Conservation (phyloP, 305 asterid genomes). For the Ilex paraguariensis region DNA sequence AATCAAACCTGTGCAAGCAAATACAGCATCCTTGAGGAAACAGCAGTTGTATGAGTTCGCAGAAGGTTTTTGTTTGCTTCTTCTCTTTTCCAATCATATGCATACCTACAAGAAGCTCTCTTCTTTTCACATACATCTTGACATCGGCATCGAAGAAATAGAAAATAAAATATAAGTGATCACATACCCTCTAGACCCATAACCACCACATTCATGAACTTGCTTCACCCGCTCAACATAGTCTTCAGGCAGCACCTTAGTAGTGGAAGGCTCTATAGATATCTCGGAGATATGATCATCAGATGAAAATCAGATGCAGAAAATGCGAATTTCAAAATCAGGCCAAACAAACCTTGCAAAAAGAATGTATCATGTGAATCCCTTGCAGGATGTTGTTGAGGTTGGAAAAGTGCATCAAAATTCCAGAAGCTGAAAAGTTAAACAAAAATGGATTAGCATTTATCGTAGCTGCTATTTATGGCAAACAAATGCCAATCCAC, state of each 20-base stretch:
- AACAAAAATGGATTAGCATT: constrained; percentile 4
- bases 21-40: constrained; percentile 91
- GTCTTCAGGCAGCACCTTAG: constrained; percentile 78
- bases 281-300: constrained; percentile 10
- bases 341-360: constrained; percentile 54
- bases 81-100: constrained; percentile 92
- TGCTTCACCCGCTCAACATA: constrained; percentile 78
- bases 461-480: not conserved
- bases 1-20: constrained; percentile 72
- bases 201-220: constrained; percentile 90
- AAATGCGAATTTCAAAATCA: constrained; percentile 13
- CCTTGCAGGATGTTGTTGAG: constrained; percentile 98
- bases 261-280: constrained; percentile 70
- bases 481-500: too few relatives aligned
- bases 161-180: constrained; percentile 5
- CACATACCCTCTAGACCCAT: constrained; percentile 86
- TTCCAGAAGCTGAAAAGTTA: constrained; percentile 79
- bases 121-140: constrained; percentile 6
- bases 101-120: constrained; percentile 45
- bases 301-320: constrained; percentile 8
- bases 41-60: constrained; percentile 98
- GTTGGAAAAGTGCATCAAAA: constrained; percentile 94
- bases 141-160: constrained; percentile 6
- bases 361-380: constrained; percentile 97
- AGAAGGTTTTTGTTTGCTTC: constrained; percentile 94